phyloP scores from a whole-genome alignment of 208 protist species.

The Trypanosoma mega region DNA sequence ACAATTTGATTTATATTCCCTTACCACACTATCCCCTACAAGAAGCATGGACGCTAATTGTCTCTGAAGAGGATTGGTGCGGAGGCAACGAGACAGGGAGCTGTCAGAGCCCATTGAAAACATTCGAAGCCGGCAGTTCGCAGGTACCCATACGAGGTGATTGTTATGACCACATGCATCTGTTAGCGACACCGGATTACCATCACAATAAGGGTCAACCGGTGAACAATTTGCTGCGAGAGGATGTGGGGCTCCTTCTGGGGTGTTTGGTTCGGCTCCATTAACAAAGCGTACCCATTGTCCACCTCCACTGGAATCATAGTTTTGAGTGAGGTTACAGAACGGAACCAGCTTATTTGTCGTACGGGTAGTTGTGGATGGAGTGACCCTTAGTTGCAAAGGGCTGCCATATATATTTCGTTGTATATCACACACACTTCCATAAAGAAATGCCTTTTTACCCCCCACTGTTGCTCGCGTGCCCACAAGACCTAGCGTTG shows the following conservation, averaged over 20 bases:
- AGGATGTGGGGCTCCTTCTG: not conserved
- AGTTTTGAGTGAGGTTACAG: slow-evolving; percentile 22
- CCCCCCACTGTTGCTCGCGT: slow-evolving; percentile 2
- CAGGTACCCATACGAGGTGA: slow-evolving; percentile 23
- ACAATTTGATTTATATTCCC: slow-evolving; percentile 19
- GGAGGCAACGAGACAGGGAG: not conserved
- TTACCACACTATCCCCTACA: slow-evolving; percentile 11
- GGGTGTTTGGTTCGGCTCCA: slow-evolving; percentile 4
- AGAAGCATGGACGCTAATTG: slow-evolving; percentile 4
- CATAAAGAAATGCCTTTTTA: slow-evolving; percentile 17
- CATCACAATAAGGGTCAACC: slow-evolving; percentile 19
- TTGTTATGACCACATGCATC: slow-evolving; percentile 21
- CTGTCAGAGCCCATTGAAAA: slow-evolving; percentile 1
- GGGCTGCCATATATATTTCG: slow-evolving; percentile 25
- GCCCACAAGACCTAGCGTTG: slow-evolving; percentile 19
- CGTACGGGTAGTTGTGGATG: not conserved
- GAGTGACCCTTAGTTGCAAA: slow-evolving; percentile 4
- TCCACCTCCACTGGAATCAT: slow-evolving; percentile 22
- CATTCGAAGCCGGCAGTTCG: slow-evolving; percentile 16
- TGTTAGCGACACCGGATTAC: slow-evolving; percentile 18
- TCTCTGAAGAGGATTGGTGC: not conserved
- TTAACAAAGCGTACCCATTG: slow-evolving; percentile 24
- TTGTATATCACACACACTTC: slow-evolving; percentile 23
- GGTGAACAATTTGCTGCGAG: slow-evolving; percentile 6
- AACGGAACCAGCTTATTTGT: not conserved